These are phyloP conservation scores for Diaporthe vexans DNA, from an alignment of 2,329 filamentous ascomycete species.

Conservation along the genomic window DNA sequence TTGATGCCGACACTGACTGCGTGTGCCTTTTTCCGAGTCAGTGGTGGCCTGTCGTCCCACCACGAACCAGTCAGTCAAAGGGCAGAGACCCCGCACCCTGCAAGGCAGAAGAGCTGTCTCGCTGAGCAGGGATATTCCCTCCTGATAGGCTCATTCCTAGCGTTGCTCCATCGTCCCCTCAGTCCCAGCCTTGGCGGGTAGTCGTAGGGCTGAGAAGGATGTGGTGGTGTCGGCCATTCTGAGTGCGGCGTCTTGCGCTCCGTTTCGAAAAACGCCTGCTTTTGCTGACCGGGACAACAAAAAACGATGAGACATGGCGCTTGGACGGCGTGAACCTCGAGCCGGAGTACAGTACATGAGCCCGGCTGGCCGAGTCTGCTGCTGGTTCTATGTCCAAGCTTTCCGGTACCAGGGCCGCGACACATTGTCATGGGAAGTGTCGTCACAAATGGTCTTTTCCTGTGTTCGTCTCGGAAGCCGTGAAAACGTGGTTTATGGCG, in stretches of 20 bases:
- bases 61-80: constrained; percentile 1
- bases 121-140: constrained; percentile 24
- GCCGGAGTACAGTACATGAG: constrained; percentile 6
- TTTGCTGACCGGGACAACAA: constrained; percentile 10
- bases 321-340: constrained; percentile 1
- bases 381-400: not conserved
- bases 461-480: not conserved
- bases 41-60: constrained; percentile 5
- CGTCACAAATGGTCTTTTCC: constrained; percentile 1
- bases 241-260: constrained; percentile 19
- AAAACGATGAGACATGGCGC: constrained; percentile 25
- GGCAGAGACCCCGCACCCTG: constrained; percentile 22
- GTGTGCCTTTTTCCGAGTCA: constrained; percentile 10
- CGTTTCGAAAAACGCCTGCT: constrained; percentile 30
- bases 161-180: constrained; percentile 7
- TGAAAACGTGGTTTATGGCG: constrained; percentile 11
- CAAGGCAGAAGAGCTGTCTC: constrained; percentile 17
- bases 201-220: constrained; percentile 29
- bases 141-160: not conserved
- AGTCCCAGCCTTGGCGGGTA: constrained; percentile 25
- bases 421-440: not conserved
- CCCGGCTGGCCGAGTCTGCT: not conserved
- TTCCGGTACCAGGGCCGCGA: not conserved
- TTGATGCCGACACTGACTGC: constrained; percentile 12
- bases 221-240: constrained; percentile 14